phyloP scores from a whole-genome alignment of 495 filamentous ascomycete species.

The Talaromyces thailandensis region DNA sequence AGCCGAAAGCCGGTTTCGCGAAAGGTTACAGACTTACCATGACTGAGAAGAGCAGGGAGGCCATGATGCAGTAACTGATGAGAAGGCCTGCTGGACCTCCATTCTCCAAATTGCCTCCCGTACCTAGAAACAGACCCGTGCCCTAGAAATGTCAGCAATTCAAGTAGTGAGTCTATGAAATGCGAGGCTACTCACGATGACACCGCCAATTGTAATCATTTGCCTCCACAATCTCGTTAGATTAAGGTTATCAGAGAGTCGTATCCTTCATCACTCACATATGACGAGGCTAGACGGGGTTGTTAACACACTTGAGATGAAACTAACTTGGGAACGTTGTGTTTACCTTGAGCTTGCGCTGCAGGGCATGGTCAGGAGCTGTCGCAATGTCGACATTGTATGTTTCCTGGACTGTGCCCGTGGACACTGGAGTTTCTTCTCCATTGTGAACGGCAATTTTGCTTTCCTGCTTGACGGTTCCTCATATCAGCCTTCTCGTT shows the following conservation, averaged over 20 bases:
- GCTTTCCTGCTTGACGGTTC: constrained; percentile 5
- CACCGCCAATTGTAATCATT: constrained; percentile 17
- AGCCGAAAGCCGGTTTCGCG: not conserved
- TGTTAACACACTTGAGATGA: not conserved
- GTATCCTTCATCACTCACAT: constrained; percentile 7
- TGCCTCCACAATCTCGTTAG: constrained; percentile 7
- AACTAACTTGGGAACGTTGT: not conserved
- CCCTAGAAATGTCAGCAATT: not conserved
- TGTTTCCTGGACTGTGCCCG: constrained; percentile 5
- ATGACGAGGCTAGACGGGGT: constrained; percentile 11
- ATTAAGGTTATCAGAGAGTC: not conserved
- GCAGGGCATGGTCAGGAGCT: constrained; percentile 10
- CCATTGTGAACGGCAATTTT: constrained; percentile 4
- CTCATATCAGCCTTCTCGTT: not conserved
- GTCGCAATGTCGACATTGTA: not conserved
- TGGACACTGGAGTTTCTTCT: constrained; percentile 10
- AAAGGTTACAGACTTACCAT: constrained; percentile 10
- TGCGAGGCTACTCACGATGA: constrained; percentile 11
- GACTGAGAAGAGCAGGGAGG: constrained; percentile 10
- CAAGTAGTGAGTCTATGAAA: not conserved
- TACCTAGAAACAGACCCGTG: constrained; percentile 18
- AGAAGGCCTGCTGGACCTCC: constrained; percentile 18
- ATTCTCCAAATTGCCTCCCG: constrained; percentile 12
- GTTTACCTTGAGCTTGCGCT: constrained; percentile 14
- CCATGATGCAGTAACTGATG: constrained; percentile 16